Base-by-base conservation (phyloP, 2,329 filamentous ascomycete genomes). In the Pyricularia sp. region DNA sequence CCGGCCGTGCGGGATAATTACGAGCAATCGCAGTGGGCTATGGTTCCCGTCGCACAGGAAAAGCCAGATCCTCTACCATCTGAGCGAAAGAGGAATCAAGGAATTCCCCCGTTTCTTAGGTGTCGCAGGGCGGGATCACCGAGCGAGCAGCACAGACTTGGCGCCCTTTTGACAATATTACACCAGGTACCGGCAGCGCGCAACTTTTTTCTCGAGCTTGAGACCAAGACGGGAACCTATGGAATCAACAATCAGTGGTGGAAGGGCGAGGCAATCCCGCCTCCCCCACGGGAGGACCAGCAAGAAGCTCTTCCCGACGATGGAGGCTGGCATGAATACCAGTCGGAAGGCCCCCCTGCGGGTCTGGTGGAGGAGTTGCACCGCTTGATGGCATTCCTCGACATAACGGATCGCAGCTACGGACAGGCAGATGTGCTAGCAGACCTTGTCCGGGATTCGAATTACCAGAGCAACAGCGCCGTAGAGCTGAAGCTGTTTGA, bases 371-470 rank as follows among this genome's bases (percentile, higher is more conserved):
- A 86, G 28, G 88, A 90, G 74, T 72, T 89, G 1, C 87, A 89
- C 72, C 85, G 88, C 17, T 75, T 90, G 5, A 83, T 90, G 79
- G 87, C 86, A 11, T 89, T 90, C 70, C 80, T 90, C 3, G 87
- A 90, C 69, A 79, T 77, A 11, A 88, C 87, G 0, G 84, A 89
- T 30, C 82, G 88, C 63, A 84, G 83, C 63, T 89, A 88, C 71
- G 88, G 85, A 17, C 85, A 84, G 0, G 82, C 82, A 26, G 84
- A 86, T 69, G 77, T 79, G 5, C 75, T 89, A 6, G 75, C 78
- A 81, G 59, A 76, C 74, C 67, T 65, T 7, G 12, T 36, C 12
- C 33, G 30, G 3, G 23, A 25, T 20, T n/a, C 64, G 64, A n/a
- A 17, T 10, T 55, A 55, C 6, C 42, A 55, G 42, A 55, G 42